Evolutionary conservation across 192 early-diverging fungal genomes (phyloP).

Genomic region (Coemansia sp.): DNA sequence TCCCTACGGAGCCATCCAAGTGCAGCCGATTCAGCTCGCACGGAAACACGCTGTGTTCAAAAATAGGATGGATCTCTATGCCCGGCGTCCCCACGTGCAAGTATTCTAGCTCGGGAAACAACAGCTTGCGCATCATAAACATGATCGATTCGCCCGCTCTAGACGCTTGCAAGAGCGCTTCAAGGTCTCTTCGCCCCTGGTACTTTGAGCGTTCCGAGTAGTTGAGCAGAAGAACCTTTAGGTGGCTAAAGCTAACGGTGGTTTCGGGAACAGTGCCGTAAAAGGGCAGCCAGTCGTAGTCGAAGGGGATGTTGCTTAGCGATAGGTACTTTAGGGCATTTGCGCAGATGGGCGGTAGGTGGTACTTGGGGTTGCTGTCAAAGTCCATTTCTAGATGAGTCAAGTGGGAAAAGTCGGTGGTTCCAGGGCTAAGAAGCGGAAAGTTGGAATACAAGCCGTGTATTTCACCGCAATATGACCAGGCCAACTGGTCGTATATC

Average conservation of each 20-base stretch:
- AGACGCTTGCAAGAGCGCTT: too few species aligned
- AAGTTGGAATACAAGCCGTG: background rate
- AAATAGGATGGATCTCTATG: background rate
- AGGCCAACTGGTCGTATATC: background rate
- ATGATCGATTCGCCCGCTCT: too few species aligned
- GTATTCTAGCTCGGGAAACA: background rate
- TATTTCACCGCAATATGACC: background rate
- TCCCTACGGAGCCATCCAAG: background rate
- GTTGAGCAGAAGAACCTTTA: background rate
- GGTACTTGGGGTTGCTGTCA: background rate
- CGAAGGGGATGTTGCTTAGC: conserved; percentile 1
- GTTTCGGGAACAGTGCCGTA: background rate
- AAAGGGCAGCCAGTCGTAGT: conserved; percentile 3
- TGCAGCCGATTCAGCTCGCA: background rate
- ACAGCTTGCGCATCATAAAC: background rate
- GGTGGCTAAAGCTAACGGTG: background rate
- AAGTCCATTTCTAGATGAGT: background rate
- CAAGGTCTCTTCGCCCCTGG: too few species aligned
- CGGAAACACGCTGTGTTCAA: background rate
- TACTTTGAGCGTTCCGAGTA: background rate
- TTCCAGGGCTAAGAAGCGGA: background rate
- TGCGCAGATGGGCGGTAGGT: background rate
- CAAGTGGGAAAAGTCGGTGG: background rate
- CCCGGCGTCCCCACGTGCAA: conserved; percentile 1
- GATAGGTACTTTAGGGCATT: background rate